Conservation (phyloP, 2,329 filamentous ascomycete genomes). For the Cladosporium phlei region DNA sequence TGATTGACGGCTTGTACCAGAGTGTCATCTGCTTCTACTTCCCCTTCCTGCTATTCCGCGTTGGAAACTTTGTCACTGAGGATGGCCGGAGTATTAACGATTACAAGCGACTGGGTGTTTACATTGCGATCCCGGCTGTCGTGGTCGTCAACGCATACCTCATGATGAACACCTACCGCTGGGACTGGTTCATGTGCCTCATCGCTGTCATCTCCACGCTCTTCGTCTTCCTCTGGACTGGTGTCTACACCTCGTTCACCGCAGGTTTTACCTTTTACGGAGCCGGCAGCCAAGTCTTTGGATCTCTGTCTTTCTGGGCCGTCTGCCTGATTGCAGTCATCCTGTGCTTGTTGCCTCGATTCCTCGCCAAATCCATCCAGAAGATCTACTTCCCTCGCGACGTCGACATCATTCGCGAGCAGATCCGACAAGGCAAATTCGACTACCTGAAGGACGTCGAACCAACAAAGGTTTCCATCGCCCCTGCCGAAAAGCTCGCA, state of each 20-base stretch:
- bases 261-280: slow-evolving; percentile 65
- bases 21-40: slow-evolving; percentile 91
- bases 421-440: slow-evolving; percentile 78
- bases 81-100: slow-evolving; percentile 74
- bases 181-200: slow-evolving; percentile 93
- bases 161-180: slow-evolving; percentile 91
- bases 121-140: slow-evolving; percentile 78
- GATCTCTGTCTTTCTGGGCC: slow-evolving; percentile 80
- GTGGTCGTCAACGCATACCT: slow-evolving; percentile 91
- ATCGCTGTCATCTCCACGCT: slow-evolving; percentile 78
- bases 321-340: slow-evolving; percentile 72
- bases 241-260: slow-evolving; percentile 67
- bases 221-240: slow-evolving; percentile 93
- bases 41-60: slow-evolving; percentile 72
- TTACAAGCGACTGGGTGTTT: slow-evolving; percentile 77
- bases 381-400: slow-evolving; percentile 93
- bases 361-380: slow-evolving; percentile 78
- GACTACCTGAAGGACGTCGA: slow-evolving; percentile 61
- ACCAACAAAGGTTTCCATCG: slow-evolving; percentile 38
- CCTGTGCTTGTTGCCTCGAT: slow-evolving; percentile 81
- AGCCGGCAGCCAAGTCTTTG: slow-evolving; percentile 73
- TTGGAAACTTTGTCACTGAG: slow-evolving; percentile 63
- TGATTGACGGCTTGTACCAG: slow-evolving; percentile 91
- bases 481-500: slow-evolving; percentile 39
- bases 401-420: slow-evolving; percentile 90